A percentile compares a stretch with the other conserved stretches of the same genome.
phyloP scores from a whole-genome alignment of 1,139 yeast genomes.

The Geotrichum citri-aurantii region DNA sequence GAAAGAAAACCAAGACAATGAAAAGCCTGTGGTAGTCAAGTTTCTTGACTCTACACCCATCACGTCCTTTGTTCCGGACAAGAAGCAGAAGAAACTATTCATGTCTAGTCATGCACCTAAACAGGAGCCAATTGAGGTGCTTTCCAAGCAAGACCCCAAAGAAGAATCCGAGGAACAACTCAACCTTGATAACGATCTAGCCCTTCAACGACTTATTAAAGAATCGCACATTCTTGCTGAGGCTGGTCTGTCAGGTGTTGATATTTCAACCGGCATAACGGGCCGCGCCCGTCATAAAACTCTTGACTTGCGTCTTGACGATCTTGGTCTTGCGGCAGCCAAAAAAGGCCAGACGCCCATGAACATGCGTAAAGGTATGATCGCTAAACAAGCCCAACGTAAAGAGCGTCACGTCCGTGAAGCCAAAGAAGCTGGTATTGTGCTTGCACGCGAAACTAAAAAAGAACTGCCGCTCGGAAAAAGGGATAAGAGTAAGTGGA shows the following conservation, averaged over 20 bases:
- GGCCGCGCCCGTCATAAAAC: conserved; percentile 79
- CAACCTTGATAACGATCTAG: conserved; percentile 73
- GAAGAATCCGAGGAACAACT: conserved; percentile 27
- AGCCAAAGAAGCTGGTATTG: conserved; percentile 84
- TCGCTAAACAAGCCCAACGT: conserved; percentile 42
- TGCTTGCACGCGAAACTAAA: conserved; percentile 57
- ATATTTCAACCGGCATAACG: conserved; percentile 61
- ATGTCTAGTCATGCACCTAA: conserved; percentile 42
- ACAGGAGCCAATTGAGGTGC: conserved; percentile 25
- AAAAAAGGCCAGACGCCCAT: conserved; percentile 79
- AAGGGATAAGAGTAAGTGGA: conserved; percentile 31
- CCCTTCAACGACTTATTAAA: conserved; percentile 68
- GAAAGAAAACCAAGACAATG: conserved; percentile 17
- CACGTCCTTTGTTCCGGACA: conserved; percentile 34
- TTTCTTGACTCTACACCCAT: conserved; percentile 39
- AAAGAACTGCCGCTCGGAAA: conserved; percentile 37
- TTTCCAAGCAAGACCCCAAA: conserved; percentile 10
- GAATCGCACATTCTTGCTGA: conserved; percentile 83
- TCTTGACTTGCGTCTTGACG: conserved; percentile 58
- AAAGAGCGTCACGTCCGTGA: conserved; percentile 48
- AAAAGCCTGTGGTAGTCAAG: conserved; percentile 43
- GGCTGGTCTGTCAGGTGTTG: conserved; percentile 62
- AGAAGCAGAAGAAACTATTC: conserved; percentile 43
- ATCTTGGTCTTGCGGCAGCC: conserved; percentile 39
- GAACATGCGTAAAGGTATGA: conserved; percentile 80